Conservation (phyloP, 2,329 filamentous ascomycete species). For the Colletotrichum plurivorum region DNA sequence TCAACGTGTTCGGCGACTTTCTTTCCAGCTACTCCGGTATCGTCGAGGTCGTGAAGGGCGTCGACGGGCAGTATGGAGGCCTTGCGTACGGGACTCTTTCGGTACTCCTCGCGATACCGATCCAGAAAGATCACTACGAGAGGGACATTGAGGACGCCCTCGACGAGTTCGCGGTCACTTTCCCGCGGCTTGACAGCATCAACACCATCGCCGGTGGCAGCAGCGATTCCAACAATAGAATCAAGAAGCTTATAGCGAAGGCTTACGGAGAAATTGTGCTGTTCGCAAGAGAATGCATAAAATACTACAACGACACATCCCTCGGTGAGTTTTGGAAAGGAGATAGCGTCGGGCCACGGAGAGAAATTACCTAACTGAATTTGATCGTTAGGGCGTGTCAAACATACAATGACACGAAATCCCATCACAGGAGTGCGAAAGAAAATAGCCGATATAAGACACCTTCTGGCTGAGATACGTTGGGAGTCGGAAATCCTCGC, state of each 20-base stretch:
- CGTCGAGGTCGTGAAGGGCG: constrained; percentile 3
- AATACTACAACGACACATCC: not conserved
- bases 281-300: not conserved
- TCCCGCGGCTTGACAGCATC: not conserved
- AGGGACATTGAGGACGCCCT: constrained; percentile 4
- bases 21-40: not conserved
- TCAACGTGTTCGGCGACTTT: not conserved
- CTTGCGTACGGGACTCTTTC: not conserved
- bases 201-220: not conserved
- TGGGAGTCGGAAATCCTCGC: constrained; percentile 1
- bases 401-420: not conserved
- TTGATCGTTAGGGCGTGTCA: not conserved
- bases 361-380: not conserved
- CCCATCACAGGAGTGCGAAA: not conserved
- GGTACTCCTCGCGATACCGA: not conserved
- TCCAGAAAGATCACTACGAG: not conserved
- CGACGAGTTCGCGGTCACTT: not conserved
- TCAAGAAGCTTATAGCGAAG: not conserved
- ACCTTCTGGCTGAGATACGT: not conserved
- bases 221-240: not conserved
- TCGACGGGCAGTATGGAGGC: not conserved
- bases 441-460: not conserved
- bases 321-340: not conserved
- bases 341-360: not conserved
- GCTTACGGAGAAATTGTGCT: not conserved